Evolutionary conservation across 805 yeast genomes (phyloP).

Genomic region (Saccharomycodes ludwigii): DNA sequence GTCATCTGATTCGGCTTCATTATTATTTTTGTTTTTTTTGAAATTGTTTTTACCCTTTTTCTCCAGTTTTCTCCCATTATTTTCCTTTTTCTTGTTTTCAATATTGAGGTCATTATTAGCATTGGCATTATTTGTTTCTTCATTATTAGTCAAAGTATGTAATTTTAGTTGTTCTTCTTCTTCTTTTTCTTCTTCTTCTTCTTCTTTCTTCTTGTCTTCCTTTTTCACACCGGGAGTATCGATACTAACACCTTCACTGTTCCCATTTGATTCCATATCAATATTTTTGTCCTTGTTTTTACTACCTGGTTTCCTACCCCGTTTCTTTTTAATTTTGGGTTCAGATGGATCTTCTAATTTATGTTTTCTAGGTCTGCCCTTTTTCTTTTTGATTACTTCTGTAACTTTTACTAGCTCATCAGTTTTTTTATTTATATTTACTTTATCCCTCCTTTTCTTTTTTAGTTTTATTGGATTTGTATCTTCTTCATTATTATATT

Average conservation of each 20-base stretch:
- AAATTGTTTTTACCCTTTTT: too few species aligned
- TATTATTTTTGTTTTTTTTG: too few species aligned
- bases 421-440: conserved; percentile 2
- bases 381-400: conserved; percentile 7
- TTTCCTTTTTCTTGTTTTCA: conserved; percentile 8
- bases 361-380: conserved; percentile 7
- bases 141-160: conserved; percentile 5
- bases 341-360: background rate
- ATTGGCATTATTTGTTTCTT: too few species aligned
- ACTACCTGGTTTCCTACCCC: background rate
- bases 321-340: too few species aligned
- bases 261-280: too few species aligned
- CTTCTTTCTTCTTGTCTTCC: conserved; percentile 6
- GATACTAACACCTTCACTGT: too few species aligned
- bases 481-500: conserved; percentile 13
- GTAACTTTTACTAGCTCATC: conserved; percentile 5
- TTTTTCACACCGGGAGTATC: too few species aligned
- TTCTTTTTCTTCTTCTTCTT: conserved; percentile 8
- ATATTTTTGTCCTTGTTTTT: conserved; percentile 9
- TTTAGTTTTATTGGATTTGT: conserved; percentile 15
- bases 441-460: conserved; percentile 11
- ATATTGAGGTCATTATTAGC: too few species aligned
- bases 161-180: conserved; percentile 6
- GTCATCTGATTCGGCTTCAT: too few species aligned
- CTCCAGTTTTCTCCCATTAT: too few species aligned